Percentiles rank a stretch among this genome's conserved stretches.
phyloP scores from a whole-genome alignment of 2,329 filamentous ascomycete genomes.

The Venturia carpophila region DNA sequence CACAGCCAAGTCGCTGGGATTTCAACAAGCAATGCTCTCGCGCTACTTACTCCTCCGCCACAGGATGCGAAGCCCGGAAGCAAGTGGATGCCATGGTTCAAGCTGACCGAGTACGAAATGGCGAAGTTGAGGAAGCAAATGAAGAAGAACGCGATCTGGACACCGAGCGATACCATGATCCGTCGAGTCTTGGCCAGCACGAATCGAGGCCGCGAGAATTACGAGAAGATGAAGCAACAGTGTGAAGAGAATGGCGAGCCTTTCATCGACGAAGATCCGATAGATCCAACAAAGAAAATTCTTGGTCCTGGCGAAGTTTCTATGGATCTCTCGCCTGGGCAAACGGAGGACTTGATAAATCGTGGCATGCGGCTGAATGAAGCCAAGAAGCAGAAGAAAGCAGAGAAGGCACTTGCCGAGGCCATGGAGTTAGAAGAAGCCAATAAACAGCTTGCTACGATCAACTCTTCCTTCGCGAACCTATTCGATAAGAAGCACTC shows the following conservation, averaged over 20 bases:
- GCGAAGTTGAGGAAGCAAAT: conserved; percentile 70
- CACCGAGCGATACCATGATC: conserved; percentile 79
- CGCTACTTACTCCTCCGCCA: conserved; percentile 52
- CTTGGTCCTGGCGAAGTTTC: conserved; percentile 50
- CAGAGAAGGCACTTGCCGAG: conserved; percentile 29
- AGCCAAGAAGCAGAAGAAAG: conserved; percentile 63
- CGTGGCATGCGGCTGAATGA: conserved; percentile 72
- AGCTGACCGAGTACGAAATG: conserved; percentile 60
- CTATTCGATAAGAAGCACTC: conserved; percentile 24
- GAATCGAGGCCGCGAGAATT: conserved; percentile 46
- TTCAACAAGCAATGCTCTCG: conserved; percentile 54
- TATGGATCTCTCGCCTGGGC: conserved; percentile 51
- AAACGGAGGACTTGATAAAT: conserved; percentile 41
- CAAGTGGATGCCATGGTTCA: conserved; percentile 55
- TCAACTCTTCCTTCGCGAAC: conserved; percentile 30
- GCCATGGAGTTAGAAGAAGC: conserved; percentile 27
- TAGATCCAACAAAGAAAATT: conserved; percentile 29
- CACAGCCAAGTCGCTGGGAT: conserved; percentile 49
- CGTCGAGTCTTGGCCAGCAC: conserved; percentile 65
- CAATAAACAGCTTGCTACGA: conserved; percentile 23
- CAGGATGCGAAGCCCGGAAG: conserved; percentile 52
- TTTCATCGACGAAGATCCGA: conserved; percentile 50
- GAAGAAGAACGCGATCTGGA: conserved; percentile 88
- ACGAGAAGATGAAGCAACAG: conserved; percentile 51
- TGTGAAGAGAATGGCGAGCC: conserved; percentile 58